Percentiles rank a stretch among this genome's conserved stretches.
Conservation (phyloP, 805 yeast genomes). For the Saturnispora quitensis region DNA sequence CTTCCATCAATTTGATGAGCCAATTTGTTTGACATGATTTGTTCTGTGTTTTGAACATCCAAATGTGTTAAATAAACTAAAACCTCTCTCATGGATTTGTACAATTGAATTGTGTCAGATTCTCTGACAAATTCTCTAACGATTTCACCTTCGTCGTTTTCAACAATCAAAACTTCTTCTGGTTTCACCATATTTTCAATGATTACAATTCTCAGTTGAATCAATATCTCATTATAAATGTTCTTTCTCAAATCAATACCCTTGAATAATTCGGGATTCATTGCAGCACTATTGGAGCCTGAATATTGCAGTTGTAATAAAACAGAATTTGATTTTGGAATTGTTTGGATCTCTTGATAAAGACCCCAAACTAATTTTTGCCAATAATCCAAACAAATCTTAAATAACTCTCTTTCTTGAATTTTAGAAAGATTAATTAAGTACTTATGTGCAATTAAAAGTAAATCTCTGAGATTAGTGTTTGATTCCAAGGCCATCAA, state of each 20-base stretch:
- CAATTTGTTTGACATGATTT: constrained; percentile 85
- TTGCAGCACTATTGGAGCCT: constrained; percentile 71
- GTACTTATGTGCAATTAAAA: constrained; percentile 69
- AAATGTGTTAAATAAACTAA: constrained; percentile 91
- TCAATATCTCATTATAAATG: constrained; percentile 65
- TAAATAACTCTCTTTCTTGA: constrained; percentile 93
- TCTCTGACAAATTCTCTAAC: constrained; percentile 96
- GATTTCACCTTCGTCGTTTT: constrained; percentile 98
- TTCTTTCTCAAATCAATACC: constrained; percentile 80
- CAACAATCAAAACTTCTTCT: constrained; percentile 93
- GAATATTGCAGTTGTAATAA: constrained; percentile 56
- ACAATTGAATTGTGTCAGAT: constrained; percentile 91
- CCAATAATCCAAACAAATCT: constrained; percentile 96
- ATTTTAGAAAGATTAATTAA: constrained; percentile 78
- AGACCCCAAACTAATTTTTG: constrained; percentile 70
- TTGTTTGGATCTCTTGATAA: constrained; percentile 74
- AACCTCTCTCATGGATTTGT: constrained; percentile 93
- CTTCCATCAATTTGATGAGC: constrained; percentile 90
- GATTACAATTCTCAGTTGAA: constrained; percentile 82
- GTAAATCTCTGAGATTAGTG: constrained; percentile 39
- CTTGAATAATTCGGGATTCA: constrained; percentile 71
- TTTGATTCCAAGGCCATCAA: constrained; percentile 53
- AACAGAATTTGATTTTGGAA: constrained; percentile 70
- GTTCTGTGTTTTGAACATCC: constrained; percentile 89
- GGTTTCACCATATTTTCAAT: constrained; percentile 98